These are phyloP conservation scores for Fusarium xyrophilum DNA, from an alignment of 2,329 filamentous ascomycete species.

Conservation along the genomic window DNA sequence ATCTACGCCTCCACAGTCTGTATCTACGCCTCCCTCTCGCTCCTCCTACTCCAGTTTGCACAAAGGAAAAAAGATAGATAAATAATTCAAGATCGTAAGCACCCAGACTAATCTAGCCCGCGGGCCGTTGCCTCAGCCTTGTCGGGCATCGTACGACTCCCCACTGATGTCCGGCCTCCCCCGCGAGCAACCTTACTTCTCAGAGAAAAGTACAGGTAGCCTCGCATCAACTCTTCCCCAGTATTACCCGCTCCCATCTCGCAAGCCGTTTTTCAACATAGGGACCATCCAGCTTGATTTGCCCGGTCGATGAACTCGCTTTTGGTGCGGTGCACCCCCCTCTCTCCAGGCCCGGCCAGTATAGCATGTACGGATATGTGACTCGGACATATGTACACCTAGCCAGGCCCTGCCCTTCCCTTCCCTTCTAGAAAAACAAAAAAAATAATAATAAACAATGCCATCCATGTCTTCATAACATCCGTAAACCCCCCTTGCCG, in stretches of 20 bases:
- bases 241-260: conserved; percentile 41
- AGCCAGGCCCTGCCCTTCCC: conserved; percentile 3
- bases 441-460: conserved; percentile 35
- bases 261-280: conserved; percentile 20
- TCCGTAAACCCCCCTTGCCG: conserved; percentile 40
- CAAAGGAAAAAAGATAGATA: conserved; percentile 39
- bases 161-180: conserved; percentile 36
- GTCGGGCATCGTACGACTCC: conserved; percentile 42
- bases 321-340: conserved; percentile 33
- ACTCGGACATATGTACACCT: conserved; percentile 10
- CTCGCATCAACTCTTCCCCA: conserved; percentile 41
- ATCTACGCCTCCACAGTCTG: conserved; percentile 36
- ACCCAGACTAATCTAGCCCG: conserved; percentile 27
- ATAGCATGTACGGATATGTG: conserved; percentile 6
- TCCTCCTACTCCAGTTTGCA: conserved; percentile 25
- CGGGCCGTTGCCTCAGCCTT: conserved; percentile 40
- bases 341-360: conserved; percentile 21
- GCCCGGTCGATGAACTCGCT: conserved; percentile 32
- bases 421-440: conserved; percentile 21
- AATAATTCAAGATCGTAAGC: conserved; percentile 18
- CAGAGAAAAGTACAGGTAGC: conserved; percentile 37
- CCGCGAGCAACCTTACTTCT: conserved; percentile 33
- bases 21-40: conserved; percentile 29
- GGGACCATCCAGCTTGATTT: conserved; percentile 24
- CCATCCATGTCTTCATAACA: conserved; percentile 44